Evolutionary conservation across 768 basidiomycete species (phyloP), one percentile per base, ranked within the genome.

Genomic region (Suillus americanus): DNA sequence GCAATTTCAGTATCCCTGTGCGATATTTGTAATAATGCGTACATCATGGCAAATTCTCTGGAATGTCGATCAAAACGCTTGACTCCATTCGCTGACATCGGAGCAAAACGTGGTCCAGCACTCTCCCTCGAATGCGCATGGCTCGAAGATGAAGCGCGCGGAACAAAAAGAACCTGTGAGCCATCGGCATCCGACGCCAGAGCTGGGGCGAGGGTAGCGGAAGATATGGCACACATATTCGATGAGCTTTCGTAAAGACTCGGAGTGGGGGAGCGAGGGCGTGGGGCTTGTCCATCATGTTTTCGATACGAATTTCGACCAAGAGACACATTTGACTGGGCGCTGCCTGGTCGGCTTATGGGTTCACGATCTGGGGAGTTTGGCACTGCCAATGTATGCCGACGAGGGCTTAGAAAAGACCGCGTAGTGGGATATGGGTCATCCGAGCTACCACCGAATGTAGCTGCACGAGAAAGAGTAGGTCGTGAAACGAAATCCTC

Each of bases 21-120:
- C 20, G 20, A n/a, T 41, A 40, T 43, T 33, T 20, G 28, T n/a
- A 38, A 51, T 37, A 48, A 60, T 14, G 20, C 30, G 20, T 61
- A 59, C 67, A 68, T 68, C 65, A 68, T 63, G 9, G 62, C 53
- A 57, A 63, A 62, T 41, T 56, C 62, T 37, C 62, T 63, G 6
- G 65, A 51, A 41, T 43, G 63, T 50, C 67, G 62, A 66, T 68
- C 67, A 50, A 66, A 68, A 18, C 67, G 65, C 38, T 62, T 68
- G 23, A 68, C 65, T 43, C 65, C 67, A 59, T 66, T 66, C 20
- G 67, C 65, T 41, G 67, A 63, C 67, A 68, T 68, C 13, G 67
- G 67, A 28, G 53, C 63, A 50, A 63, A 63, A 48, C 65, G 67
- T 38, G 67, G 67, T 38, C 65, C 67, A 60, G 38, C 14, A 37